Evolutionary conservation across 257 asterid genomes (phyloP).

Genomic region (Thymus quinquecostatus): DNA sequence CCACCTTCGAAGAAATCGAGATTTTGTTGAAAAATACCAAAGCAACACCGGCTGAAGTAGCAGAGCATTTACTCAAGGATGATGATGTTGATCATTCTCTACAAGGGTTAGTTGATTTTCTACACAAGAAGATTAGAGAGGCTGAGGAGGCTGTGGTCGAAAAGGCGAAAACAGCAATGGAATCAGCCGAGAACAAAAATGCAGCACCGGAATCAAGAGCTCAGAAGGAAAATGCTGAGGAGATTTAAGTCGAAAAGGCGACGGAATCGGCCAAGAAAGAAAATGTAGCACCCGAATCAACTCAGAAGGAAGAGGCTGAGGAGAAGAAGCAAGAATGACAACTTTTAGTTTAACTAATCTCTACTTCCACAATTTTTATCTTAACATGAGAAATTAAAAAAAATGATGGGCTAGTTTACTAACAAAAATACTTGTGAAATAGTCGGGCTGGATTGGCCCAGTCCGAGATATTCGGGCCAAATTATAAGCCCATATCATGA

Average conservation of each 20-base stretch:
- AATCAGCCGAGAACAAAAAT: not conserved
- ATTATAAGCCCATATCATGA: no score
- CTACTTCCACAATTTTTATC: no score
- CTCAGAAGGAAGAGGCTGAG: not conserved
- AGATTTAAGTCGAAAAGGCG: conserved; percentile 23
- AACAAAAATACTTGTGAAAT: no score
- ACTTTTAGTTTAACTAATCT: not conserved
- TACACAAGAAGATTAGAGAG: conserved; percentile 39
- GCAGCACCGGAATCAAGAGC: not conserved
- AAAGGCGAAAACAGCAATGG: conserved; percentile 17
- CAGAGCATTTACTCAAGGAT: conserved; percentile 65
- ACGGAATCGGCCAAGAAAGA: not conserved
- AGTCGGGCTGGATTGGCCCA: no score
- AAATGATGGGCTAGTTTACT: no score
- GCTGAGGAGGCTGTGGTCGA: conserved; percentile 33
- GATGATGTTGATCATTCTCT: conserved; percentile 52
- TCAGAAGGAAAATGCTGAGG: conserved; percentile 20
- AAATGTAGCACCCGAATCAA: conserved; percentile 1
- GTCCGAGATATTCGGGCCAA: no score
- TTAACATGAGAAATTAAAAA: no score
- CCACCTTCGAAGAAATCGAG: conserved; percentile 49
- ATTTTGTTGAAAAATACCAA: conserved; percentile 40
- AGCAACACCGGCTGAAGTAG: conserved; percentile 73
- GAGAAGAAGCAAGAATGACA: not conserved
- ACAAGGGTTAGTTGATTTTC: conserved; percentile 50